These are phyloP conservation scores for Bocquillonia castaneifolia DNA, from an alignment of 441 rosid genomes.

Conservation along the genomic window DNA sequence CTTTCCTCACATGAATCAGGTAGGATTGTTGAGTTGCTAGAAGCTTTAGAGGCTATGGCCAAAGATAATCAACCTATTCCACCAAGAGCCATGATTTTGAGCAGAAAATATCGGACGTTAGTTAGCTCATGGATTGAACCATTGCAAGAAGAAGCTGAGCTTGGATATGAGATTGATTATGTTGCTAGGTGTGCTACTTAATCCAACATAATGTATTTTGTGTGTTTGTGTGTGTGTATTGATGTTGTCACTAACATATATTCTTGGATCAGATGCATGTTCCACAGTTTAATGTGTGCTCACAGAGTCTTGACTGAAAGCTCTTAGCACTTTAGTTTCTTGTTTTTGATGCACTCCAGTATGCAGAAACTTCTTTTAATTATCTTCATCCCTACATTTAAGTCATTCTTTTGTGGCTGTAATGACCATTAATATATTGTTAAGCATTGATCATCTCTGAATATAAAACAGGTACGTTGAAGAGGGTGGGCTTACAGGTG, in stretches of 20 bases:
- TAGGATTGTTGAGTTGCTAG: slow-evolving; percentile 77
- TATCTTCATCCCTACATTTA: neutral
- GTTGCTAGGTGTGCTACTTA: slow-evolving; percentile 60
- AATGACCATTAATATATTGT: slow-evolving; percentile 8
- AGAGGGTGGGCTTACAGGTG: slow-evolving; percentile 98
- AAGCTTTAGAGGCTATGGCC: slow-evolving; percentile 86
- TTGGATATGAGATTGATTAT: slow-evolving; percentile 86
- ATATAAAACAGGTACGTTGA: slow-evolving; percentile 56
- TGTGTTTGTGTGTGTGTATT: neutral
- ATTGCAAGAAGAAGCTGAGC: slow-evolving; percentile 94
- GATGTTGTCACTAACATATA: neutral
- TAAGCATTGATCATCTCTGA: slow-evolving; percentile 11
- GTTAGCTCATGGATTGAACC: slow-evolving; percentile 99
- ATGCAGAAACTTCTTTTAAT: too few species aligned
- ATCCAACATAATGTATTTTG: slow-evolving; percentile 6
- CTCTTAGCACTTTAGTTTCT: neutral
- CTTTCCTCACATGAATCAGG: slow-evolving; percentile 51
- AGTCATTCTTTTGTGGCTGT: slow-evolving; percentile 1
- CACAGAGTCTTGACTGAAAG: neutral
- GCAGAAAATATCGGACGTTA: slow-evolving; percentile 86
- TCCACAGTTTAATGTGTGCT: neutral
- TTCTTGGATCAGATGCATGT: neutral
- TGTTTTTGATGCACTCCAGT: neutral
- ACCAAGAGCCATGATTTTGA: slow-evolving; percentile 87
- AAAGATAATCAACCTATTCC: slow-evolving; percentile 82